These are phyloP conservation scores for Herpomyces periplanetae DNA, from an alignment of 2,329 filamentous ascomycete species.

Conservation along the genomic window DNA sequence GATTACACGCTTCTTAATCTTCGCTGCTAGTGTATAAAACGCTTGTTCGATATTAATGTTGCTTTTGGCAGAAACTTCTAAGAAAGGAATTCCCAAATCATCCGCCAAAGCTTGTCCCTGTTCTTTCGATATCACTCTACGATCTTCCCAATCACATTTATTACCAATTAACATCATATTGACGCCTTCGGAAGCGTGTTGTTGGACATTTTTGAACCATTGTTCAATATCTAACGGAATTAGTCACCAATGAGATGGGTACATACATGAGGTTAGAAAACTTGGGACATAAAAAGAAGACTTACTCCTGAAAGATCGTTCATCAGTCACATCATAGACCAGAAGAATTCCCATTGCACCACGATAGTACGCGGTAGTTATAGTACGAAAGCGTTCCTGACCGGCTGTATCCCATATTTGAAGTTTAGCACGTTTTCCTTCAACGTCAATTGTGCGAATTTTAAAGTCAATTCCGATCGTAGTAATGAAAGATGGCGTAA, in stretches of 20 bases:
- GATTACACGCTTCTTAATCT: constrained; percentile 95
- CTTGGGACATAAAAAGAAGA: constrained; percentile 3
- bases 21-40: constrained; percentile 68
- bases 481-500: constrained; percentile 88
- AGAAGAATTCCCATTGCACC: constrained; percentile 92
- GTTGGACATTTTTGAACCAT: constrained; percentile 96
- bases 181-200: constrained; percentile 88
- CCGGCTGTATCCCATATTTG: constrained; percentile 99
- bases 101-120: constrained; percentile 71
- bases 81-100: constrained; percentile 85
- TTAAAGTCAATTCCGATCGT: constrained; percentile 99
- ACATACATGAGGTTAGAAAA: constrained; percentile 2
- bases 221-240: constrained; percentile 51
- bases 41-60: constrained; percentile 99
- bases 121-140: constrained; percentile 68
- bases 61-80: constrained; percentile 91
- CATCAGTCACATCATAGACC: constrained; percentile 92
- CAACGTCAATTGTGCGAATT: constrained; percentile 91
- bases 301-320: constrained; percentile 76
- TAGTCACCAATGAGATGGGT: constrained; percentile 4
- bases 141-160: constrained; percentile 99
- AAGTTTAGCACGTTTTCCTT: constrained; percentile 91
- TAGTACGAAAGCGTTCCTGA: constrained; percentile 90
- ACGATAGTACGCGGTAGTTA: constrained; percentile 92
- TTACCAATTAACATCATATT: constrained; percentile 99